phyloP scores from a whole-genome alignment of 352 stramenopile species.

The Pythium brachiatum region DNA sequence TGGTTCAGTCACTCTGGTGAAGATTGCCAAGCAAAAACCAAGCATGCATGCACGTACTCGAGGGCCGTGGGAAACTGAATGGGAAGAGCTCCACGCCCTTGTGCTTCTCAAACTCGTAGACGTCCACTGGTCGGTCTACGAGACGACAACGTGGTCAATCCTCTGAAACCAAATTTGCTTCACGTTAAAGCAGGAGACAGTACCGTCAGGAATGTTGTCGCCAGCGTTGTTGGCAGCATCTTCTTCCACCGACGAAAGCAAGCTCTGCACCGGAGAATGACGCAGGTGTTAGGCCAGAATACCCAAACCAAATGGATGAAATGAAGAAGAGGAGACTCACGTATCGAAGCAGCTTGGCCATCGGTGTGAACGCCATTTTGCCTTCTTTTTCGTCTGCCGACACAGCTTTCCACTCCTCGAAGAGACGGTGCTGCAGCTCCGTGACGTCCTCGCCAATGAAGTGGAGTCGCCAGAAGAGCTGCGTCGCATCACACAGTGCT shows the following conservation, averaged over 20 bases:
- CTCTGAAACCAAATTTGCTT: no score
- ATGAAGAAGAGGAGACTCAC: slow-evolving; percentile 27
- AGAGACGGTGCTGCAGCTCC: slow-evolving; percentile 55
- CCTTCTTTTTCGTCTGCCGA: slow-evolving; percentile 29
- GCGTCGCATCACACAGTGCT: slow-evolving; percentile 68
- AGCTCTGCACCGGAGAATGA: slow-evolving; percentile 34
- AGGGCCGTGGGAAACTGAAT: slow-evolving; percentile 51
- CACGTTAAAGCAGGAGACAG: background rate
- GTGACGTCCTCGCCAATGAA: slow-evolving; percentile 64
- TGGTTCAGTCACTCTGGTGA: background rate
- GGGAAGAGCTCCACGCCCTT: slow-evolving; percentile 46
- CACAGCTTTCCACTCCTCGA: slow-evolving; percentile 48
- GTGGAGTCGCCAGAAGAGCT: slow-evolving; percentile 83
- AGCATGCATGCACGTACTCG: slow-evolving; percentile 18
- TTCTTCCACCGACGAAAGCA: slow-evolving; percentile 49
- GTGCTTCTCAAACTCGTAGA: slow-evolving; percentile 34
- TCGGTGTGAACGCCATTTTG: slow-evolving; percentile 38
- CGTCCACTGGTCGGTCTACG: slow-evolving; percentile 36
- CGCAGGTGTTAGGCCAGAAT: background rate
- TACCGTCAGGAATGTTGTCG: slow-evolving; percentile 27
- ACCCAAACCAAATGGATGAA: no score
- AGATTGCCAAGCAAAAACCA: background rate
- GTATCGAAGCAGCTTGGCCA: slow-evolving; percentile 55
- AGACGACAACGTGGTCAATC: background rate
- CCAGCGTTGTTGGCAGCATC: slow-evolving; percentile 31